Evolutionary conservation across 306 rosid species (phyloP), one percentile per base, ranked within the genome.

Genomic region (Macrotyloma uniflorum): DNA sequence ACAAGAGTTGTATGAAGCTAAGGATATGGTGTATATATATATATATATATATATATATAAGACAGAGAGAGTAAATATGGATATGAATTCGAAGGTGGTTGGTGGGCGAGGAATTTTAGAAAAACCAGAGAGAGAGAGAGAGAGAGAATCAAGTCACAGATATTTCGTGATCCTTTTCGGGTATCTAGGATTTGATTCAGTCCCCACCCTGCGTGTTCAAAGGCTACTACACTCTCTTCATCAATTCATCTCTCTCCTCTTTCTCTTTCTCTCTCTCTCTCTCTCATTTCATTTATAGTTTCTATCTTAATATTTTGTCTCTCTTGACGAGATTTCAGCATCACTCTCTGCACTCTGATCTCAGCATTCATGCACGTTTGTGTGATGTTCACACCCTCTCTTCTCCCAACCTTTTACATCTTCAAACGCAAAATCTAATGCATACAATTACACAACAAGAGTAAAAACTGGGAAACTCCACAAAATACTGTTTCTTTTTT

Each of bases 91-190:
- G 70, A 80, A 51, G 76, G 61, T 64, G 80, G 87, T 82, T 83
- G 91, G 84, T 85, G 81, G 69, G 84, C 58, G 78, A 70, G 59
- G 89, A 90, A 87, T 87, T 85, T 84, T 74, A 78, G 86, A 78
- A 81, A 54, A 73, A 7, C 22, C 40, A 59, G 38, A 67, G 47
- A 70, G 65, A 72, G 67, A 62, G 6, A 82, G 65, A 24, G 8
- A 42, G 14, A 40, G 47, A 42, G 47, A 84, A 82, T 80, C 76
- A 57, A 19, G 86, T 81, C 91, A 88, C 93, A 89, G 90, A 91
- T 91, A 74, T 90, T 77, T 74, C 83, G 97, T 84, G 97, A 93
- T 93, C 95, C 89, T 93, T 91, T 83, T 87, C 22, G 97, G 93
- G 86, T 83, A 77, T 83, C 84, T 82, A 76, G 89, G 91, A 88